Evolutionary conservation across 495 filamentous ascomycete genomes (phyloP).

Genomic region (Parachaetomium inaequale): DNA sequence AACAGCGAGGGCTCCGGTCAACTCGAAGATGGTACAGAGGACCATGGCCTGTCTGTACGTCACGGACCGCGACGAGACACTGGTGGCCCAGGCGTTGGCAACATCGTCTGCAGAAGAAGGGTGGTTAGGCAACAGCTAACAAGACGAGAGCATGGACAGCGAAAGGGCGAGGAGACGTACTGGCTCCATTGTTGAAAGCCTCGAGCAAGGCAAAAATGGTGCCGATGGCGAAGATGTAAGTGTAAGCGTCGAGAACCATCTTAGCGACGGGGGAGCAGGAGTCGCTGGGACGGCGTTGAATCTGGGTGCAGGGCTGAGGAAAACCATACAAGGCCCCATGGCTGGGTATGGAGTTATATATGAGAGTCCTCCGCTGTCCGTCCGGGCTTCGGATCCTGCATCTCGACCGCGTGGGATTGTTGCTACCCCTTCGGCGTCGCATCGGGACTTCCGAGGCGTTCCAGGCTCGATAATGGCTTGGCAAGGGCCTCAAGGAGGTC

Average conservation of each 20-base stretch:
- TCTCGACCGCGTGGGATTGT: no score
- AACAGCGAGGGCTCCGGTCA: constrained; percentile 60
- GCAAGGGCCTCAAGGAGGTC: no score
- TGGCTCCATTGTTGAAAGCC: constrained; percentile 62
- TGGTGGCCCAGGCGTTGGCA: constrained; percentile 71
- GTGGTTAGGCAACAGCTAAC: no score
- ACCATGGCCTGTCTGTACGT: constrained; percentile 64
- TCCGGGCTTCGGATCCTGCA: no score
- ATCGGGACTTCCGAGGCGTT: no score
- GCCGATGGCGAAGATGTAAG: constrained; percentile 70
- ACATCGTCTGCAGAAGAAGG: constrained; percentile 57
- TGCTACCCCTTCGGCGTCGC: no score
- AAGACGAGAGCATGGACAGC: neutral
- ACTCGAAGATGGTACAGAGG: constrained; percentile 62
- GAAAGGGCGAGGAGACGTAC: neutral
- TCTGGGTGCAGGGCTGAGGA: neutral
- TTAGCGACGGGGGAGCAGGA: constrained; percentile 11
- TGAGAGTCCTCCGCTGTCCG: no score
- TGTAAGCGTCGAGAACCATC: constrained; percentile 52
- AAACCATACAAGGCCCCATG: no score
- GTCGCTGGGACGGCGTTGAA: neutral
- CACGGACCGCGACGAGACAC: constrained; percentile 64
- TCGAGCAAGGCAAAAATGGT: constrained; percentile 72
- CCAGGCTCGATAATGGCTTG: no score
- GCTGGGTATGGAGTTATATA: no score